These are phyloP conservation scores for Gnetum montanum DNA, from an alignment of 75 land plant species.

Conservation along the genomic window DNA sequence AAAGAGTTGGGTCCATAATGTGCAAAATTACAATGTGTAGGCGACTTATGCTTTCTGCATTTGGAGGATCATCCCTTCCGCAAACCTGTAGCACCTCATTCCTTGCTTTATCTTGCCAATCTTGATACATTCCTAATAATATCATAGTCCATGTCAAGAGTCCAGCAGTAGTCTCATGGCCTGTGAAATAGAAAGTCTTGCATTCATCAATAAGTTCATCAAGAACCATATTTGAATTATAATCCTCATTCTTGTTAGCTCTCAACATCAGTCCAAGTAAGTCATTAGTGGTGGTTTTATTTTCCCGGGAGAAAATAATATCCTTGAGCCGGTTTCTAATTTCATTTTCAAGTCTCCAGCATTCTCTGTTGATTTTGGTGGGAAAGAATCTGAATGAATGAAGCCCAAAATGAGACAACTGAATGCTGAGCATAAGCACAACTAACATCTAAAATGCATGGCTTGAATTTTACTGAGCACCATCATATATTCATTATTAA, in stretches of 20 bases:
- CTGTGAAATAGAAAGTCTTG: constrained; percentile 47
- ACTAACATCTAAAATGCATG: neutral
- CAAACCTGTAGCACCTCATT: constrained; percentile 34
- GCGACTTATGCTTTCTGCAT: constrained; percentile 25
- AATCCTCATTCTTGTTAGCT: neutral
- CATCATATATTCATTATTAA: constrained; percentile 45
- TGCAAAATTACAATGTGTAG: constrained; percentile 49
- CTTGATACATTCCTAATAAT: constrained; percentile 33
- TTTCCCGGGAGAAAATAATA: constrained; percentile 20
- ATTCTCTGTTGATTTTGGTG: constrained; percentile 40
- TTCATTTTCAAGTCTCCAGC: constrained; percentile 45
- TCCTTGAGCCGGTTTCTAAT: constrained; percentile 15
- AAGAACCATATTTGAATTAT: constrained; percentile 4
- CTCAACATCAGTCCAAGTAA: neutral
- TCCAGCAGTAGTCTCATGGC: constrained; percentile 38
- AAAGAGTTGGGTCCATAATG: neutral
- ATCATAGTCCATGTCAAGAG: constrained; percentile 36
- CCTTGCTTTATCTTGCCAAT: constrained; percentile 54
- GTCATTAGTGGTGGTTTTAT: neutral
- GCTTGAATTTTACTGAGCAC: constrained; percentile 18
- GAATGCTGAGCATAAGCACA: neutral
- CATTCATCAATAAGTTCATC: constrained; percentile 43
- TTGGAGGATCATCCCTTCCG: constrained; percentile 15
- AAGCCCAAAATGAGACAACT: neutral
- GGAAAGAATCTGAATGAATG: constrained; percentile 46